phyloP scores from a whole-genome alignment of 192 early-diverging fungal species.

The Chytriomyces sp. region DNA sequence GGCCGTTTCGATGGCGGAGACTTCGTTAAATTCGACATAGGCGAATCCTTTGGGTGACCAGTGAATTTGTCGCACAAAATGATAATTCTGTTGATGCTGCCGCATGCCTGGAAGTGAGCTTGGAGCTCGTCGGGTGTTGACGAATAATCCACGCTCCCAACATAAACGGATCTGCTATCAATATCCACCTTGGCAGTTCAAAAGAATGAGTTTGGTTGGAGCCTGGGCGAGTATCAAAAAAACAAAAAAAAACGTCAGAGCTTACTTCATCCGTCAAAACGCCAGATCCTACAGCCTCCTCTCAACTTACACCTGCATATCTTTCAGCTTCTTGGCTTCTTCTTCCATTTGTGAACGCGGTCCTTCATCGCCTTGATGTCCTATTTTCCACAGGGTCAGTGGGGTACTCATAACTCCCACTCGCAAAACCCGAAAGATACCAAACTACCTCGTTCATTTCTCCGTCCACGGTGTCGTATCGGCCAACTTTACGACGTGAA shows the following conservation, averaged over 20 bases:
- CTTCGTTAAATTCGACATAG: slow-evolving; percentile 94
- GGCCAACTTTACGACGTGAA: background rate
- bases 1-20: slow-evolving; percentile 76
- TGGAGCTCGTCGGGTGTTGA: slow-evolving; percentile 94
- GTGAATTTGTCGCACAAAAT: slow-evolving; percentile 94
- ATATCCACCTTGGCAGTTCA: slow-evolving; percentile 61
- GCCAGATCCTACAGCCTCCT: slow-evolving; percentile 57
- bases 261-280: slow-evolving; percentile 5
- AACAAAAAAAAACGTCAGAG: too few relatives aligned
- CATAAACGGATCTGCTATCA: slow-evolving; percentile 88
- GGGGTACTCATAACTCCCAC: background rate
- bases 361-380: slow-evolving; percentile 80
- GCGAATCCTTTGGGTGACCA: slow-evolving; percentile 74
- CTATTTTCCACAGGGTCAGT: slow-evolving; percentile 45
- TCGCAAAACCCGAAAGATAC: background rate
- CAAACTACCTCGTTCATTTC: slow-evolving; percentile 26
- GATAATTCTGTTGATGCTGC: slow-evolving; percentile 94
- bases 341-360: slow-evolving; percentile 80
- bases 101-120: slow-evolving; percentile 91
- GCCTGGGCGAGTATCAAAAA: too few relatives aligned
- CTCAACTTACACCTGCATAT: slow-evolving; percentile 76
- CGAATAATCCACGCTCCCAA: slow-evolving; percentile 95
- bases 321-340: slow-evolving; percentile 77
- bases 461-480: slow-evolving; percentile 11
- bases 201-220: too few relatives aligned